Evolutionary conservation across 192 early-diverging fungal species (phyloP), one percentile per base, ranked within the genome.

Genomic region (Backusella morwellensis): DNA sequence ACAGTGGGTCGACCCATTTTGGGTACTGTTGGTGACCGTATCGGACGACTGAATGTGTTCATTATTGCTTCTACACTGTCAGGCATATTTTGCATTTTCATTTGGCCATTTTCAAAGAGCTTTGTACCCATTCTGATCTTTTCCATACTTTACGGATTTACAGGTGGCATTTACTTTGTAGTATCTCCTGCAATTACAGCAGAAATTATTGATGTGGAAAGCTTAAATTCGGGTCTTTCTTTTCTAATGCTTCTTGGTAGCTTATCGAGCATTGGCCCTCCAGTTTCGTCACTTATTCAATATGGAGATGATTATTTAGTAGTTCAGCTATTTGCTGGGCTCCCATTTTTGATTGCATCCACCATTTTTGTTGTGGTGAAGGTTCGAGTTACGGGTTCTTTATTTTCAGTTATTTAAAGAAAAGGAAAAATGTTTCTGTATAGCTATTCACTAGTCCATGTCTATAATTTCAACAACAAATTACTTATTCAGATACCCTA

Each of bases 41-140:
- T 82, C 29, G 81, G 81, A n/a, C 56, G 75, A 19, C 29, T 82
- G 35, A 78, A 82, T 29, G 75, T 66, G 26, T 71, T 70, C 56
- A 75, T 79, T 1, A 44, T 78, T 29, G 72, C 70, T 5, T 56
- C 50, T 26, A 15, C 56, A 8, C 4, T 82, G 0, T 35, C 74
- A 35, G 81, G 81, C 3, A 7, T 82, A 26, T 52, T 68, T 6
- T 76, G 74, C 34, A 12, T 54, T 32, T 2, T 76, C 15, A 15
- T 82, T n/a, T 82, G 81, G 81, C 34, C 35, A 35, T 79, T 76
- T 74, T 75, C 77, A 0, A 73, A 15, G 0, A 74, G 7, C 0
- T 78, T 76, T 50, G 71, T 42, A 4, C 56, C 67, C 2, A 66
- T 82, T 15, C 23, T 79, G 6, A 77, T 66, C 0, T 82, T 82